Evolutionary conservation across 352 stramenopile species (phyloP).

Genomic region (Peronosclerospora sorghi): DNA sequence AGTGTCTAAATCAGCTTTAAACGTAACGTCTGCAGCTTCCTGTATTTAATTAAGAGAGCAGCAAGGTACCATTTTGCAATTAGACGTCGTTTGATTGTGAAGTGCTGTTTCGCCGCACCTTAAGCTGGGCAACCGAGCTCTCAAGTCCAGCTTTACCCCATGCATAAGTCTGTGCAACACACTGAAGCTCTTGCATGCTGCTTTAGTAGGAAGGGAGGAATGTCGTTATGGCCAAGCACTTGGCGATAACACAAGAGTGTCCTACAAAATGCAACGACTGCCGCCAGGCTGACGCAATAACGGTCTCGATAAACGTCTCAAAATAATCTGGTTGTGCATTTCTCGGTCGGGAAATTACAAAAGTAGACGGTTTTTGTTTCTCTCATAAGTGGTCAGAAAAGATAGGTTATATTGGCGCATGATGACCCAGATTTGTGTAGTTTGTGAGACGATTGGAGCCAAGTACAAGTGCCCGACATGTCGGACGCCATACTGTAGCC

Average conservation of each 20-base stretch:
- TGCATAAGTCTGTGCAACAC: constrained; percentile 82
- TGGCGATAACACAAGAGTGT: background rate
- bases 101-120: constrained; percentile 33
- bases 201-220: background rate
- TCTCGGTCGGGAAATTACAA: too few species aligned
- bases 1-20: constrained; percentile 29
- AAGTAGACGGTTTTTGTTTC: too few species aligned
- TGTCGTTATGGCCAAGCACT: constrained; percentile 7
- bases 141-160: constrained; percentile 83
- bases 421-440: constrained; percentile 40
- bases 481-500: constrained; percentile 59
- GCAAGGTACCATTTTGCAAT: background rate
- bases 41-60: constrained; percentile 8
- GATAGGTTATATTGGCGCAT: constrained; percentile 5
- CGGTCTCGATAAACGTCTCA: constrained; percentile 1
- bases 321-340: too few species aligned
- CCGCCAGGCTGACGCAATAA: background rate
- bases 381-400: too few species aligned
- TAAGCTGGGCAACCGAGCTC: constrained; percentile 81
- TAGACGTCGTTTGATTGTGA: background rate
- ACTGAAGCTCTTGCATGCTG: constrained; percentile 70
- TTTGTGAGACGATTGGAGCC: constrained; percentile 40
- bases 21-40: constrained; percentile 35
- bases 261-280: constrained; percentile 11
- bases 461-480: constrained; percentile 83